phyloP scores from a whole-genome alignment of 176 grass and related monocot species.

The Aegilops umbellulata region DNA sequence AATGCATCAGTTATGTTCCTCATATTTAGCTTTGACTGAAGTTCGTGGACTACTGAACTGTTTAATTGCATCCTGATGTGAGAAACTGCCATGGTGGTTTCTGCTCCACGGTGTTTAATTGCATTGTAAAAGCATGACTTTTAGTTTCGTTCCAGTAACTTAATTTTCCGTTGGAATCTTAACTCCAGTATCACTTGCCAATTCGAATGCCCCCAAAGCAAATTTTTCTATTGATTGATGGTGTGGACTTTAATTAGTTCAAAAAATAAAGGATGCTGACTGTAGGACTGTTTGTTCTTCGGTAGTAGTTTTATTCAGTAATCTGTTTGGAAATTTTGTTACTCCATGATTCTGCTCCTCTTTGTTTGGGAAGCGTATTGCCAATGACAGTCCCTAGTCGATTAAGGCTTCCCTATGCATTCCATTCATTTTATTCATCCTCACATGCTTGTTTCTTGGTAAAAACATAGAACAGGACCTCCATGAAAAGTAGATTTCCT shows the following conservation, averaged over 20 bases:
- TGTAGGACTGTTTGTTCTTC: not conserved
- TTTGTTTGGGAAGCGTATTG: not conserved
- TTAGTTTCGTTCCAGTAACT: not conserved
- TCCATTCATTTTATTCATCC: not conserved
- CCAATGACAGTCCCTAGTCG: not conserved
- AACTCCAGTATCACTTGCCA: not conserved
- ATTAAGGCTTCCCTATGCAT: not conserved
- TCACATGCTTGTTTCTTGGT: not conserved
- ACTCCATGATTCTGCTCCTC: not conserved
- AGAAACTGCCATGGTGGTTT: conserved; percentile 17
- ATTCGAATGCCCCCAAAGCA: not conserved
- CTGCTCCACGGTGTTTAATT: not conserved
- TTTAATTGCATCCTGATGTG: conserved; percentile 21
- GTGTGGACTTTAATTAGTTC: not conserved
- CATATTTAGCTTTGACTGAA: not conserved
- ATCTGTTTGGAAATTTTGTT: not conserved
- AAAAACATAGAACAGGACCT: not conserved
- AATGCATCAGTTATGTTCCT: not conserved
- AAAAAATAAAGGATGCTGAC: not conserved
- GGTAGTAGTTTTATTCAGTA: not conserved
- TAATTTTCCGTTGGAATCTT: not conserved
- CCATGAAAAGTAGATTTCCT: not conserved
- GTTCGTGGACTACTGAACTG: not conserved
- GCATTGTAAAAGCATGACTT: conserved; percentile 17
- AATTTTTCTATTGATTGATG: not conserved